Conservation (phyloP, 768 basidiomycete species). For the Tylopilus cervinicoccineus region DNA sequence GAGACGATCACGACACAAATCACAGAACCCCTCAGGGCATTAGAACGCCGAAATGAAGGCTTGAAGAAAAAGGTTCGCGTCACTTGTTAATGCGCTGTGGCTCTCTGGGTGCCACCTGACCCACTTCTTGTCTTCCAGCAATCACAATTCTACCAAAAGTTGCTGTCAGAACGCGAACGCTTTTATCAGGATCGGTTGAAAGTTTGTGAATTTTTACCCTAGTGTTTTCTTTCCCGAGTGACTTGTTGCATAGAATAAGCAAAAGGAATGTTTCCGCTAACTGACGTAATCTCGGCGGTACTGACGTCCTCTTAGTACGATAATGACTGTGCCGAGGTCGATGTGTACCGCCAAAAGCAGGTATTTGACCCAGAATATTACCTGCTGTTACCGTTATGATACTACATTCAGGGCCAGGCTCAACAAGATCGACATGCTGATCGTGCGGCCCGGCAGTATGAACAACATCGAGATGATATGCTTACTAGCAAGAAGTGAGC, state of each 20-base stretch:
- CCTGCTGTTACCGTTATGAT: slow-evolving; percentile 2
- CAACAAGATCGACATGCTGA: slow-evolving; percentile 76
- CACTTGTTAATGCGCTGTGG: not conserved
- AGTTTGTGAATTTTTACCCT: slow-evolving; percentile 37
- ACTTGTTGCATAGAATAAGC: slow-evolving; percentile 25
- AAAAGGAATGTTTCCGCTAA: slow-evolving; percentile 23
- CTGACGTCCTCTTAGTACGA: slow-evolving; percentile 55
- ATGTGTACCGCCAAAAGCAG: slow-evolving; percentile 76
- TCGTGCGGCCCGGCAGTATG: slow-evolving; percentile 66
- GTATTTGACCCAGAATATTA: slow-evolving; percentile 25
- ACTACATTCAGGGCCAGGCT: slow-evolving; percentile 50
- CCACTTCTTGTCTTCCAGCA: slow-evolving; percentile 45
- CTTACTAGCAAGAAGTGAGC: slow-evolving; percentile 74
- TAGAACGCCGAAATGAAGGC: slow-evolving; percentile 63
- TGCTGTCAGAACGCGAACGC: slow-evolving; percentile 67
- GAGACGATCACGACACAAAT: slow-evolving; percentile 58
- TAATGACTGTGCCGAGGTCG: slow-evolving; percentile 71
- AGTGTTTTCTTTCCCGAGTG: not conserved
- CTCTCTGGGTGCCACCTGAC: not conserved
- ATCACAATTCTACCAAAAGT: slow-evolving; percentile 64
- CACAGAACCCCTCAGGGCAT: slow-evolving; percentile 54
- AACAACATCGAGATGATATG: slow-evolving; percentile 77
- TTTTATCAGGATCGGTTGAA: slow-evolving; percentile 65
- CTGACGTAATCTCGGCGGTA: not conserved
- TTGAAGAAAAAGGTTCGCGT: slow-evolving; percentile 58